These are phyloP conservation scores for Globisporangium spiculum DNA, from an alignment of 352 stramenopile species.

Conservation along the genomic window DNA sequence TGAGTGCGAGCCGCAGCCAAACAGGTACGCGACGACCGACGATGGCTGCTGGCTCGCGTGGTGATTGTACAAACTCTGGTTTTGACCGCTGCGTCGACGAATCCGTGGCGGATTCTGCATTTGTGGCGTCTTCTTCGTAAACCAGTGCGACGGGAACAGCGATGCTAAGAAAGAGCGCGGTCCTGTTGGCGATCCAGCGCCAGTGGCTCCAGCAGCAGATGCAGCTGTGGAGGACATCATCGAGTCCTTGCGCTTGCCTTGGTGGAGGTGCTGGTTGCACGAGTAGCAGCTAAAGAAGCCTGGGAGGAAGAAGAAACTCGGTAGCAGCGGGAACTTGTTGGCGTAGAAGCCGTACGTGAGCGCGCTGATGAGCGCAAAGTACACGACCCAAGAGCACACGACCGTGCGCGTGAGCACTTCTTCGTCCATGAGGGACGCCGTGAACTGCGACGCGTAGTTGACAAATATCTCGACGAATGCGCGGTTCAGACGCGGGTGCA, in stretches of 20 bases:
- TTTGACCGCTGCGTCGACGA: conserved; percentile 18
- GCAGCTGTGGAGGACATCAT: conserved; percentile 27
- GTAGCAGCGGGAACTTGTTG: conserved; percentile 46
- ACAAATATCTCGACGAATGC: conserved; percentile 68
- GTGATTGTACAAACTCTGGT: conserved; percentile 15
- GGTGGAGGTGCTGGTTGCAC: conserved; percentile 30
- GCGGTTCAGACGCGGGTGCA: conserved; percentile 65
- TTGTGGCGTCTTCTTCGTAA: conserved; percentile 9
- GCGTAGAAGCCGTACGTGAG: conserved; percentile 63
- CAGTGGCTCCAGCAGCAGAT: conserved; percentile 7
- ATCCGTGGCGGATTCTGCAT: background rate
- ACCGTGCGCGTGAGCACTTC: conserved; percentile 56
- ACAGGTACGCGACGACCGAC: conserved; percentile 10
- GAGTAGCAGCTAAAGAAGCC: conserved; percentile 23
- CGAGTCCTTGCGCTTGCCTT: conserved; percentile 48
- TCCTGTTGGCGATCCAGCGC: conserved; percentile 2
- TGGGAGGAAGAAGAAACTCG: conserved; percentile 42
- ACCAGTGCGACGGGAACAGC: conserved; percentile 48
- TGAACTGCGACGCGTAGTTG: conserved; percentile 64
- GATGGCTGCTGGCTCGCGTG: conserved; percentile 10
- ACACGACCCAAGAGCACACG: conserved; percentile 49
- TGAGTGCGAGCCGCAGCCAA: conserved; percentile 12
- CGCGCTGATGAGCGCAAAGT: conserved; percentile 35
- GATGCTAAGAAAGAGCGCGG: conserved; percentile 26
- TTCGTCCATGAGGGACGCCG: conserved; percentile 53